Evolutionary conservation across 768 basidiomycete genomes (phyloP), one percentile per base, ranked within the genome.

Genomic region (Zangia roseola): DNA sequence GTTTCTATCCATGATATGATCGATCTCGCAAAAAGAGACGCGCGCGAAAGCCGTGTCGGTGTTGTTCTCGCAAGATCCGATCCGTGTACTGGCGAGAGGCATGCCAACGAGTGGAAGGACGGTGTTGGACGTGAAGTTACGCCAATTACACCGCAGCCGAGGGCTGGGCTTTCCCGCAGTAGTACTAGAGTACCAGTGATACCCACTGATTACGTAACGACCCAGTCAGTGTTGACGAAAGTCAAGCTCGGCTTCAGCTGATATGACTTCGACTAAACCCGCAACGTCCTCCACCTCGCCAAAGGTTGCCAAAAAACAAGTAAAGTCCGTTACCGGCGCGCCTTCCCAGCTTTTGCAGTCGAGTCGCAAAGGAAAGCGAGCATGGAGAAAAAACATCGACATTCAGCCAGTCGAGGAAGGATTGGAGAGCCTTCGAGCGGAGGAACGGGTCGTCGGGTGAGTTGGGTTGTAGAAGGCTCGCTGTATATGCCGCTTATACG

Each of bases 301-400:
- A 9, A 43, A 40, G 26, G 14, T 13, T 2, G 7, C 23, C 13
- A 8, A 17, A 31, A 66, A 64, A 35, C 14, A 35, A 14, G 5
- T 33, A 25, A 54, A 47, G 19, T 56, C 61, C 4, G 45, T 23
- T 3, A 34, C 64, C 5, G 62, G 65, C 4, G 65, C 62, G 4
- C 67, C 67, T 25, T 58, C 65, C 5, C 67, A 67, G 26, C 57
- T 53, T n/a, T 56, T 46, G 12, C 92, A 94, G 66, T 67, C 82
- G 0, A 89, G 86, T 58, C 74, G 93, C 49, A 95, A 92, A 67
- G 91, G 92, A n/a, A 95, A 95, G 67, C 82, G 81, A 47, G 83
- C 93, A 40, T 95, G 94, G 94, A 71, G 94, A 64, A 95, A 97
- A 72, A 91, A 97, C 67, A 84, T 95, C 44, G 84, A 95, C 64